Evolutionary conservation across 2,329 filamentous ascomycete genomes (phyloP).

Genomic region (Phialemonium atrogriseum): DNA sequence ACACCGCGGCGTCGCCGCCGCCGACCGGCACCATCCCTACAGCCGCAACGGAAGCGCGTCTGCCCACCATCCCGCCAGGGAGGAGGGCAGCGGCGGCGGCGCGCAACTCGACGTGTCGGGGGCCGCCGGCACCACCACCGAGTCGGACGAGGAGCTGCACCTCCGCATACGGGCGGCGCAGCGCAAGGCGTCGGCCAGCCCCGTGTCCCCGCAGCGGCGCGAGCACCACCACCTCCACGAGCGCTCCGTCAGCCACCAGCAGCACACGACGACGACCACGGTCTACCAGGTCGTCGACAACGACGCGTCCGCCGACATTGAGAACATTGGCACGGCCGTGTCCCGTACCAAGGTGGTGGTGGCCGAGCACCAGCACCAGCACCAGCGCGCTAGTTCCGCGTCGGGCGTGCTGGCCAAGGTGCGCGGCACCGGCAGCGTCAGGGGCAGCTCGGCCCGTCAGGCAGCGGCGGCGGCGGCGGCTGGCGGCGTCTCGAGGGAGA

Average conservation of each 20-base stretch:
- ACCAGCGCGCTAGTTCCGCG: constrained; percentile 40
- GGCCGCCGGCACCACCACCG: constrained; percentile 34
- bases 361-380: too few species aligned
- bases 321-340: constrained; percentile 53
- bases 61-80: constrained; percentile 30
- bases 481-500: too few species aligned
- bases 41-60: constrained; percentile 38
- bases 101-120: constrained; percentile 4
- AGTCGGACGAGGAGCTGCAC: constrained; percentile 78
- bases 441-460: too few species aligned
- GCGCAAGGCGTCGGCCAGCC: constrained; percentile 57
- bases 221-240: constrained; percentile 40
- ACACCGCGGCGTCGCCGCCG: constrained; percentile 46
- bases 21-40: constrained; percentile 68
- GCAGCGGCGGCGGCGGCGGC: too few species aligned
- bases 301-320: constrained; percentile 60
- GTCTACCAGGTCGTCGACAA: constrained; percentile 56
- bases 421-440: constrained; percentile 46
- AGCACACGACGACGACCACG: constrained; percentile 54
- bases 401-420: constrained; percentile 56
- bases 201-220: constrained; percentile 49
- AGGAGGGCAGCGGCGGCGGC: constrained; percentile 8
- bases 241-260: constrained; percentile 67
- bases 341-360: constrained; percentile 51
- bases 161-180: constrained; percentile 64